Base-by-base conservation (phyloP, 2,329 filamentous ascomycete species). In the Botrytis tulipae region DNA sequence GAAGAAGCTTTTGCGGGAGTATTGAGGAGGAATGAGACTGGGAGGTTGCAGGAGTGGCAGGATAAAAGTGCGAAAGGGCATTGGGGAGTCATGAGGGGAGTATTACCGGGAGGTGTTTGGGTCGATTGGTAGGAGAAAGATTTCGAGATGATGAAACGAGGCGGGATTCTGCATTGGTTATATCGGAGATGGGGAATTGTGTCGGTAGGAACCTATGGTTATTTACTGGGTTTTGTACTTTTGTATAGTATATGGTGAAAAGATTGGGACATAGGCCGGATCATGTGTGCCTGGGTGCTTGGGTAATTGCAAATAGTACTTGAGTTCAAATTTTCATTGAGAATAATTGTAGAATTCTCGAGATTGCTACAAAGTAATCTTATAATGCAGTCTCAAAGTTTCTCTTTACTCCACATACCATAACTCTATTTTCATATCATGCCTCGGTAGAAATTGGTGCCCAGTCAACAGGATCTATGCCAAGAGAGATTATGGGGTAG, bases 61-160 rank as follows among this genome's bases (percentile, higher is more conserved):
- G 86, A 90, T 79, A 85, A 89, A 79, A 93, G 92, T 78, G 95
- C 95, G 0, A 81, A 92, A 70, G 92, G 92, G 16, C 96, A 99
- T 83, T 99, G 96, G 96, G 85, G 84, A 61, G 91, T 99, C 65
- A 99, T 99, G 94, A 89, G 96, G 80, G 89, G 85, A 0, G 94
- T 98, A 4, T 78, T 98, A 75, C 94, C 95, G 1, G 85, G 85
- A 73, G 84, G 84, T 20, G 88, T 98, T 40, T 99, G 96, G 96
- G 92, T 97, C 84, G 88, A 89, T 79, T 98, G 94, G 93, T 97
- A 82, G 87, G 22, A 40, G 46, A 2, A 42, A n/a, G n/a, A 18
- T 25, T 25, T 68, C 6, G 48, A 57, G 48, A 40, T 4, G 25
- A 16, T 18, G 42, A 32, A 46, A 68, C n/a, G 9, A 32, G 2